Percentiles rank a stretch among this genome's conserved stretches.
phyloP scores from a whole-genome alignment of 2,329 filamentous ascomycete species.

The Monosporascus ibericus region DNA sequence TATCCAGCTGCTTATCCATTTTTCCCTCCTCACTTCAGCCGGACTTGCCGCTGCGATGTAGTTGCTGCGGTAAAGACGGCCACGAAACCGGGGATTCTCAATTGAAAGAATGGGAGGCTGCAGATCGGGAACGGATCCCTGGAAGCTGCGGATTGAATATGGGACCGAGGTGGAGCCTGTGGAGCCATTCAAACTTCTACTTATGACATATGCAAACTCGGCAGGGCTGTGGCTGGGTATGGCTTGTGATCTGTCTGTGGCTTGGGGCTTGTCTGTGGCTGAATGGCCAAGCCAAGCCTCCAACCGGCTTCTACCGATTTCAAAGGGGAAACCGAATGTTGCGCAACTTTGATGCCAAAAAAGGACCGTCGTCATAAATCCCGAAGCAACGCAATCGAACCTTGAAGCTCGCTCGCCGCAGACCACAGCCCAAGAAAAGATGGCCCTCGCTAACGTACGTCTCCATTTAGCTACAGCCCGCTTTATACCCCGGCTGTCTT shows the following conservation, averaged over 20 bases:
- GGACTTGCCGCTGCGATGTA: background rate
- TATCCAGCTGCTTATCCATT: conserved; percentile 60
- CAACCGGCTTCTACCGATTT: background rate
- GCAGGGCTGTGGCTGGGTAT: no score
- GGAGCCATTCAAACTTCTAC: no score
- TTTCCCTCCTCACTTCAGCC: background rate
- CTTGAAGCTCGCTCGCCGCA: background rate
- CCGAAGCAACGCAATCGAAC: background rate
- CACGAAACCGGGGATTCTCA: background rate
- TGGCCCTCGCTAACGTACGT: background rate
- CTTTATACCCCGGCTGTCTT: background rate
- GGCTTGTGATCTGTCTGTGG: no score
- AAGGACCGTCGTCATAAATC: background rate
- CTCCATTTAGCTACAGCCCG: background rate
- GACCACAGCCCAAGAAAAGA: background rate
- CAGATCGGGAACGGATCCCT: no score
- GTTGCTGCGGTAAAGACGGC: background rate
- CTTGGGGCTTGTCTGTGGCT: background rate
- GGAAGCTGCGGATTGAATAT: background rate
- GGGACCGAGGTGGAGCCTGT: background rate
- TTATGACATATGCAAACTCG: no score
- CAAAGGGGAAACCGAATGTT: background rate
- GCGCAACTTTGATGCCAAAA: background rate
- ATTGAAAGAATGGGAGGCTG: background rate
- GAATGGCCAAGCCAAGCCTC: background rate